These are phyloP conservation scores for Torulaspora globosa DNA, from an alignment of 1,139 yeast genomes.

Conservation along the genomic window DNA sequence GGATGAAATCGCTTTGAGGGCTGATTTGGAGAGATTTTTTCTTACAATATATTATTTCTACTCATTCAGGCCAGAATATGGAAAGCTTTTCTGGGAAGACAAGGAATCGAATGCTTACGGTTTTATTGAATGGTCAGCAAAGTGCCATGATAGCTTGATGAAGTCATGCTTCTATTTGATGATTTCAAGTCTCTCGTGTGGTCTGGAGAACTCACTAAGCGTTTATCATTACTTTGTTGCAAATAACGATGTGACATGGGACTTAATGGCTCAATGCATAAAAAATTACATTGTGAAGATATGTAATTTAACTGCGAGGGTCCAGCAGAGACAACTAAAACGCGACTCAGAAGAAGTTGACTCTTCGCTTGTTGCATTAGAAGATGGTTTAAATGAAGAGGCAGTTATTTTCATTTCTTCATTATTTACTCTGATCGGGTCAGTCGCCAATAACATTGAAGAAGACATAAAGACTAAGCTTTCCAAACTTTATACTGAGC, in stretches of 20 bases:
- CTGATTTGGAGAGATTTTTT: conserved; percentile 85
- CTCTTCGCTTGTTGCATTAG: conserved; percentile 30
- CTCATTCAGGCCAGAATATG: conserved; percentile 54
- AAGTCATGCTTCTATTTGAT: conserved; percentile 78
- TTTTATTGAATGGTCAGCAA: conserved; percentile 82
- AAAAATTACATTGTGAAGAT: conserved; percentile 54
- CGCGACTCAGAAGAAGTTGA: conserved; percentile 35
- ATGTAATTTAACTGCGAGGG: conserved; percentile 30
- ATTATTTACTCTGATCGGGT: conserved; percentile 53
- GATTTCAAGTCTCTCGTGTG: conserved; percentile 68
- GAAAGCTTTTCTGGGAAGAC: conserved; percentile 68
- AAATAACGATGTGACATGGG: conserved; percentile 52
- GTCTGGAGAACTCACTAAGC: conserved; percentile 50
- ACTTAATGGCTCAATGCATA: conserved; percentile 53
- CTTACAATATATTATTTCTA: conserved; percentile 71
- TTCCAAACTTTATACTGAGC: conserved; percentile 32
- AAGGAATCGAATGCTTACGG: conserved; percentile 63
- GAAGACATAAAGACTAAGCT: conserved; percentile 24
- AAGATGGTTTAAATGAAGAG: conserved; percentile 70
- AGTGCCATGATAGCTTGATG: conserved; percentile 77
- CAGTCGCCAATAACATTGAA: conserved; percentile 45
- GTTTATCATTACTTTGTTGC: conserved; percentile 42
- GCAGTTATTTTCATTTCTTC: conserved; percentile 74
- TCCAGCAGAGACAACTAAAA: conserved; percentile 28
- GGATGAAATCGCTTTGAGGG: conserved; percentile 61